Percentiles rank a stretch among this genome's conserved stretches.
phyloP scores from a whole-genome alignment of 2,329 filamentous ascomycete genomes.

The Nigrospora osmanthi region DNA sequence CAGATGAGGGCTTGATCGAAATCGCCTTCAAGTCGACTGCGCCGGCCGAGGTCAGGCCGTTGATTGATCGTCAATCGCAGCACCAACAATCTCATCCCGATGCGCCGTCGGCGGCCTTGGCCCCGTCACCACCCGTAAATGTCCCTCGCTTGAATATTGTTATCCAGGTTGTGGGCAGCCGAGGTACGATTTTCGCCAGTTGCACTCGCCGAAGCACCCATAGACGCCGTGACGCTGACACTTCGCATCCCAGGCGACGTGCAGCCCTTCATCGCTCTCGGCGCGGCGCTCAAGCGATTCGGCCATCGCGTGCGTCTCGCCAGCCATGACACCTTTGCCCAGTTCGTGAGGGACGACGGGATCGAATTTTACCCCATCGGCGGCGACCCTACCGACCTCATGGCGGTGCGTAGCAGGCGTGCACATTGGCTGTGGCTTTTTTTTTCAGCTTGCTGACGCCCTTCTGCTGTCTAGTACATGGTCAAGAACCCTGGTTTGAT shows the following conservation, averaged over 20 bases:
- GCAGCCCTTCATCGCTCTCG: slow-evolving; percentile 67
- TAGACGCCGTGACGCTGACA: no score
- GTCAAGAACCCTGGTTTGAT: slow-evolving; percentile 29
- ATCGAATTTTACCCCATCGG: slow-evolving; percentile 72
- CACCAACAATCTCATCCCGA: no score
- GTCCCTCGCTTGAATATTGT: slow-evolving; percentile 53
- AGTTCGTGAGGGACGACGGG: slow-evolving; percentile 61
- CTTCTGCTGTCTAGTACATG: slow-evolving; percentile 19
- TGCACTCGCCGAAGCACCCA: no score
- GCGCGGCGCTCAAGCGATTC: slow-evolving; percentile 55
- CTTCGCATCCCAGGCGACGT: slow-evolving; percentile 39
- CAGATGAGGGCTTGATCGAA: no score
- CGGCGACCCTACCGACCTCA: slow-evolving; percentile 67
- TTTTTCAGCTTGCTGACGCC: no score
- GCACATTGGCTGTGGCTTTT: no score
- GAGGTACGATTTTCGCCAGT: slow-evolving; percentile 31
- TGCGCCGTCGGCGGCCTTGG: no score
- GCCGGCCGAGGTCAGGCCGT: no score
- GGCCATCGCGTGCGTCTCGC: slow-evolving; percentile 67
- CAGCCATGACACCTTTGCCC: slow-evolving; percentile 61
- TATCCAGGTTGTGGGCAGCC: slow-evolving; percentile 67
- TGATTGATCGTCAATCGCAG: no score
- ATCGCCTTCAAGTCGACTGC: no score
- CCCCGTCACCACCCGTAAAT: no score
- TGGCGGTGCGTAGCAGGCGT: slow-evolving; percentile 39